A percentile compares a stretch with the other conserved stretches of the same genome.
Conservation (phyloP, 495 filamentous ascomycete species). For the Penicillium lividum region DNA sequence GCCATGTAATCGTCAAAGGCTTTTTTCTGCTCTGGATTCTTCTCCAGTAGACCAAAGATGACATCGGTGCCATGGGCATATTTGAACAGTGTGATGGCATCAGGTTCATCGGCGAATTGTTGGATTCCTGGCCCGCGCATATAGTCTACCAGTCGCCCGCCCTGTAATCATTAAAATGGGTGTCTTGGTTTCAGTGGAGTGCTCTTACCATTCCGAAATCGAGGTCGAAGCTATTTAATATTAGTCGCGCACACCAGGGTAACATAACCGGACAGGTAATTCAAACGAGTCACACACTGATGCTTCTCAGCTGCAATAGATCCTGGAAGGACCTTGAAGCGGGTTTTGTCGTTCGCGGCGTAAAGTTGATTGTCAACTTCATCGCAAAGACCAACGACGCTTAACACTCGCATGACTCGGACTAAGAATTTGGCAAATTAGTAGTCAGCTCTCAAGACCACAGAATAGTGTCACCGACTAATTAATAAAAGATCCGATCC, state of each 20-base stretch:
- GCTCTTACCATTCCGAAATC: slow-evolving; percentile 17
- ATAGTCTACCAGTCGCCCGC: slow-evolving; percentile 27
- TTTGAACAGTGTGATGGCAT: slow-evolving; percentile 22
- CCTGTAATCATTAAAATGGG: slow-evolving; percentile 4
- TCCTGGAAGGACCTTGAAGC: slow-evolving; percentile 24
- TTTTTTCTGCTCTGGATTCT: slow-evolving; percentile 24
- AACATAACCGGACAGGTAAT: neutral
- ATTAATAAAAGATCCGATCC: slow-evolving; percentile 14
- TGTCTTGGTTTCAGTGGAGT: neutral
- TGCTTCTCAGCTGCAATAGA: slow-evolving; percentile 27
- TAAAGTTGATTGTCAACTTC: slow-evolving; percentile 26
- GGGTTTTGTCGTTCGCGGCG: slow-evolving; percentile 24
- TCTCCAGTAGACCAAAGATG: slow-evolving; percentile 25
- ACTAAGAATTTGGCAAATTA: slow-evolving; percentile 8
- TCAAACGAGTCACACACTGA: slow-evolving; percentile 17
- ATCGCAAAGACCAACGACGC: slow-evolving; percentile 24
- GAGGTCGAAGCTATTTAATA: slow-evolving; percentile 10
- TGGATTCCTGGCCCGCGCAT: slow-evolving; percentile 28
- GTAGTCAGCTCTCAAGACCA: neutral
- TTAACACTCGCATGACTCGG: slow-evolving; percentile 27
- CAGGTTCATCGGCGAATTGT: slow-evolving; percentile 25
- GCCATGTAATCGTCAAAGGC: slow-evolving; percentile 33
- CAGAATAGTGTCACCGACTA: neutral
- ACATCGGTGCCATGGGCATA: slow-evolving; percentile 24
- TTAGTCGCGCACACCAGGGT: neutral